phyloP scores from a whole-genome alignment of 2,329 filamentous ascomycete genomes.

The Botrytis elliptica region DNA sequence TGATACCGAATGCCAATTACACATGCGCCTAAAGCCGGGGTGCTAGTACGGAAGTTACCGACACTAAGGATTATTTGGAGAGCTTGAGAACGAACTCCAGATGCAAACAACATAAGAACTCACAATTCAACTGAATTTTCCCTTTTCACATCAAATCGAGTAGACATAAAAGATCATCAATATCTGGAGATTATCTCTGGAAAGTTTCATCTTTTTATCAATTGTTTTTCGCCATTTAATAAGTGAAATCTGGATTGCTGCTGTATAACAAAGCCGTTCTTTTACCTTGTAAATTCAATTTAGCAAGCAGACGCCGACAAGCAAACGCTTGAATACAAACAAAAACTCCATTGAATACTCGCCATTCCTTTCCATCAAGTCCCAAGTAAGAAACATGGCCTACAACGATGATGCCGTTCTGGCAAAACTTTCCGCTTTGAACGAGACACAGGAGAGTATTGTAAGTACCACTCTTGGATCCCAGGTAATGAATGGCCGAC shows the following conservation, averaged over 20 bases:
- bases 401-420: slow-evolving; percentile 95
- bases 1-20: slow-evolving; percentile 9
- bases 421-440: slow-evolving; percentile 90
- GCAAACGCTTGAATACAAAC: slow-evolving; percentile 9
- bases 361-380: background rate
- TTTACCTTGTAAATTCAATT: slow-evolving; percentile 4
- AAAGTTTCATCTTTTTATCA: background rate
- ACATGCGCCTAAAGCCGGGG: slow-evolving; percentile 12
- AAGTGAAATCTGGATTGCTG: slow-evolving; percentile 2
- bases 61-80: slow-evolving; percentile 21
- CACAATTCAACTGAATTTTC: slow-evolving; percentile 10
- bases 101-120: slow-evolving; percentile 6
- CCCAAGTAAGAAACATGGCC: slow-evolving; percentile 60
- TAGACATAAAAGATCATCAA: background rate
- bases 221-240: background rate
- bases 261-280: slow-evolving; percentile 11
- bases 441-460: slow-evolving; percentile 97
- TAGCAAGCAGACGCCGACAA: slow-evolving; percentile 8
- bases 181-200: background rate
- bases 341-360: slow-evolving; percentile 14
- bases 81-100: slow-evolving; percentile 14
- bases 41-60: slow-evolving; percentile 17
- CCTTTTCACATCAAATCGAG: background rate
- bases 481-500: slow-evolving; percentile 5
- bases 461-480: slow-evolving; percentile 36